A percentile compares a stretch with the other conserved stretches of the same genome.
Conservation (phyloP, 192 early-diverging fungal species). For the Chytriomyces sp. region DNA sequence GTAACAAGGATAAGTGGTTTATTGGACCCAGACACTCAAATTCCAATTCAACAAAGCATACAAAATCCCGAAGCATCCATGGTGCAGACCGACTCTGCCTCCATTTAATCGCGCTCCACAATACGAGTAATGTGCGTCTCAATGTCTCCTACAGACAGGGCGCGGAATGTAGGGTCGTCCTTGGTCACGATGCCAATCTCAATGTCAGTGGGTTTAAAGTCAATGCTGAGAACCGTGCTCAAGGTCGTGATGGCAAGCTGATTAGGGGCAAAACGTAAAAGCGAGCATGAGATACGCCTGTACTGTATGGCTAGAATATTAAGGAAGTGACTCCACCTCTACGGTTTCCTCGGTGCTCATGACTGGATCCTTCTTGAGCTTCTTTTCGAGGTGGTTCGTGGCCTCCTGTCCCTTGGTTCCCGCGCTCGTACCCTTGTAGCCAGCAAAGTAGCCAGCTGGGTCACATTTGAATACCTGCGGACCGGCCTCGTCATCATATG, state of each 20-base stretch:
- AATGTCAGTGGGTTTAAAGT: conserved; percentile 97
- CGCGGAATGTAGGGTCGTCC: conserved; percentile 76
- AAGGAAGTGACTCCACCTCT: conserved; percentile 84
- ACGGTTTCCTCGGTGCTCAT: conserved; percentile 84
- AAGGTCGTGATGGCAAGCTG: conserved; percentile 95
- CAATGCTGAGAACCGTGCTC: conserved; percentile 86
- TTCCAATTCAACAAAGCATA: too few relatives aligned
- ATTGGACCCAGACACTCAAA: too few relatives aligned
- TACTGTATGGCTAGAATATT: too few relatives aligned
- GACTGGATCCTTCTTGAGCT: conserved; percentile 87
- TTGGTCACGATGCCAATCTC: conserved; percentile 89
- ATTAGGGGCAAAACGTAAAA: too few relatives aligned
- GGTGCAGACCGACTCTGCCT: too few relatives aligned
- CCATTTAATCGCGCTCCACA: conserved; percentile 74
- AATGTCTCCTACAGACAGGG: conserved; percentile 78
- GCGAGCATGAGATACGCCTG: too few relatives aligned
- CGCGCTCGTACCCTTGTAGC: conserved; percentile 93
- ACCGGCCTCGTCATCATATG: conserved; percentile 93
- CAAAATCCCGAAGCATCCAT: too few relatives aligned
- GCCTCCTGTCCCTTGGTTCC: conserved; percentile 96
- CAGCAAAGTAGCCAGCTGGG: conserved; percentile 97
- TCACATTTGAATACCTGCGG: conserved; percentile 98
- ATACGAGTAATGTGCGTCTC: conserved; percentile 87
- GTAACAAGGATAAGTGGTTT: too few relatives aligned
- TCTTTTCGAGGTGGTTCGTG: conserved; percentile 96